Conservation (phyloP, 805 yeast species). For the Nakazawaea laoshanensis region DNA sequence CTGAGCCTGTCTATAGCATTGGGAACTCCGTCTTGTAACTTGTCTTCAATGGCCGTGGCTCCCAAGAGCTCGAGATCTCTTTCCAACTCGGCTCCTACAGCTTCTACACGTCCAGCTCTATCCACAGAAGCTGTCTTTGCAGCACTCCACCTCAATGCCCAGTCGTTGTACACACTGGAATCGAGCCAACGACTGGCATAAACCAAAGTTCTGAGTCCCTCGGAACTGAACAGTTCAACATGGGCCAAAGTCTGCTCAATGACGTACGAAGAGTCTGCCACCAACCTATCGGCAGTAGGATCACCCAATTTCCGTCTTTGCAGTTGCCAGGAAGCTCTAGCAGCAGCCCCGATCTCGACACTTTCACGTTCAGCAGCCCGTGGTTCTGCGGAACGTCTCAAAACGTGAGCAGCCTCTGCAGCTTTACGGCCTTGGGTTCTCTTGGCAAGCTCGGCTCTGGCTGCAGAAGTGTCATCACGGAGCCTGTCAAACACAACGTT, state of each 20-base stretch:
- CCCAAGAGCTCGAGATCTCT: conserved; percentile 64
- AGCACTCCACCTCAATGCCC: conserved; percentile 59
- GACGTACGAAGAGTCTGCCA: conserved; percentile 66
- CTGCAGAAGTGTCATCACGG: conserved; percentile 50
- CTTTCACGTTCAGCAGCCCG: conserved; percentile 32
- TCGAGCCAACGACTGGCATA: conserved; percentile 74
- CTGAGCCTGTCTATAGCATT: conserved; percentile 88
- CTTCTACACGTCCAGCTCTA: conserved; percentile 59
- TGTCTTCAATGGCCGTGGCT: conserved; percentile 96
- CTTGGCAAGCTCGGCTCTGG: conserved; percentile 53
- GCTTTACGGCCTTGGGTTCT: conserved; percentile 56
- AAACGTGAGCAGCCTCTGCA: conserved; percentile 68
- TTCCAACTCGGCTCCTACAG: conserved; percentile 69
- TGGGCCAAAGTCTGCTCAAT: conserved; percentile 83
- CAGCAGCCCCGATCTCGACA: conserved; percentile 37
- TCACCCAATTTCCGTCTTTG: conserved; percentile 53
- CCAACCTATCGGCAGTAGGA: conserved; percentile 41
- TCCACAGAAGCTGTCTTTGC: conserved; percentile 74
- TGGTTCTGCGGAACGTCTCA: too few relatives aligned
- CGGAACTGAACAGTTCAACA: conserved; percentile 89
- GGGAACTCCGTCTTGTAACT: conserved; percentile 93
- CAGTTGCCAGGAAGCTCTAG: conserved; percentile 50
- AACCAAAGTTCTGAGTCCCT: conserved; percentile 84
- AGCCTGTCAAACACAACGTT: conserved; percentile 76
- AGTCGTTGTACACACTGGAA: conserved; percentile 45